Evolutionary conservation across 306 rosid species (phyloP), one percentile per base, ranked within the genome.

Genomic region (Rosa persica): DNA sequence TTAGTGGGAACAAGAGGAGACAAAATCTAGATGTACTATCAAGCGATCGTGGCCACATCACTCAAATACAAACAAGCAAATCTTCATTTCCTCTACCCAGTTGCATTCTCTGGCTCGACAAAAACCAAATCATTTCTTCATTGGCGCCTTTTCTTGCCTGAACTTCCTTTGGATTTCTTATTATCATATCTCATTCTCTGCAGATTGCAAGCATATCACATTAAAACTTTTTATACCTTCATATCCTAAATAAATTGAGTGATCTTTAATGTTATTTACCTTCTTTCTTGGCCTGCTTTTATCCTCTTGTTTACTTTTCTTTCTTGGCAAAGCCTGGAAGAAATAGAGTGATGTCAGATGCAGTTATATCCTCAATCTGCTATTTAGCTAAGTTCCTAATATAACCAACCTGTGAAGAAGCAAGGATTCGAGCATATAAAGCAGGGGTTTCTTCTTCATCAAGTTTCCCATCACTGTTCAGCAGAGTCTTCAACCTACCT

Each of bases 381-480:
- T 77, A n/a, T 49, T 72, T 49, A 27, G 4, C 43, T 40, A 19
- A 66, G 69, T 20, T 25, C 25, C 46, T 47, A 39, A 72, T 19
- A 48, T 51, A 74, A 80, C 85, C 71, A 84, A 85, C 98, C 94
- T 84, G 85, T 27, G 85, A 54, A 71, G 48, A 38, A 72, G 87
- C 88, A 16, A 67, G 36, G 70, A 77, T 77, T 79, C 82, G 75
- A 23, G 89, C 73, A 55, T 82, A 81, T 19, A 83, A 89, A 8
- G 93, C 72, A 27, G 72, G 87, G 10, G 68, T 65, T 75, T 87
- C 96, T 64, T 76, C 91, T 70, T 83, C 75, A 80, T 90, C 98
- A 66, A 90, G 75, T 79, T 92, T 93, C 78, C 96, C 98, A 83
- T 90, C 86, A 79, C 90, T 83, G 84, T 89, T 90, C 79, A 94